A percentile compares a stretch with the other conserved stretches of the same genome.
phyloP scores from a whole-genome alignment of 106 monocot species.

The Alisma plantagoaquatica region DNA sequence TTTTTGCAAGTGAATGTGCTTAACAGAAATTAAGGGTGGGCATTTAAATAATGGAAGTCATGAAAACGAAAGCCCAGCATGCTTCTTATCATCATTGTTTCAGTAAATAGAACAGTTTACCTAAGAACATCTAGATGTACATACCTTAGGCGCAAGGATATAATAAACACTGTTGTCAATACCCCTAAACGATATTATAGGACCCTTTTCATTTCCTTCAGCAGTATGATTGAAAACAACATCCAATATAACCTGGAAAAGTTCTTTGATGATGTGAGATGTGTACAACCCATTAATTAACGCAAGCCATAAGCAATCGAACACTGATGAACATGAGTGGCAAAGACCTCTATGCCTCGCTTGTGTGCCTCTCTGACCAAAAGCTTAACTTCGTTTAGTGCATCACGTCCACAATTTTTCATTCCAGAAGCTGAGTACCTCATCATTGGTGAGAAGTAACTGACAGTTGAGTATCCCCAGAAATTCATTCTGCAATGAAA shows the following conservation, averaged over 20 bases:
- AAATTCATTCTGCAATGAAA: constrained; percentile 91
- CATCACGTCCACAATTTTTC: constrained; percentile 52
- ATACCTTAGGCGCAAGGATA: constrained; percentile 94
- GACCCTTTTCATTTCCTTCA: constrained; percentile 94
- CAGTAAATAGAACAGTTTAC: no score
- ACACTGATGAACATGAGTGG: no score
- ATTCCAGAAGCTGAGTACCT: constrained; percentile 78
- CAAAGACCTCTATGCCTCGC: constrained; percentile 72
- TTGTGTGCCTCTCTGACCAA: constrained; percentile 89
- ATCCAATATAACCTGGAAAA: constrained; percentile 67
- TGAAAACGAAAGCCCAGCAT: no score
- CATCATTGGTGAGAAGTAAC: constrained; percentile 88
- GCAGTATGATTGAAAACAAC: constrained; percentile 97
- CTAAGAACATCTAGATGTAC: no score
- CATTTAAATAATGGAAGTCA: no score
- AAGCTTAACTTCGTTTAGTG: constrained; percentile 80
- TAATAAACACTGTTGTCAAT: constrained; percentile 86
- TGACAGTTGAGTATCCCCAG: constrained; percentile 94
- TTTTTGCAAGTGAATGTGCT: background rate
- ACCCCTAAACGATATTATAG: constrained; percentile 83
- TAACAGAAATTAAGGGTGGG: background rate
- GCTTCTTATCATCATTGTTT: no score
- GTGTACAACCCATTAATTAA: no score
- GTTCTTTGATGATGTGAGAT: no score
- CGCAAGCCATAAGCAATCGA: no score